Percentiles rank a stretch among this genome's conserved stretches.
Evolutionary conservation across 345 rosid species (phyloP).

Genomic region (Odontarrhena argentea): DNA sequence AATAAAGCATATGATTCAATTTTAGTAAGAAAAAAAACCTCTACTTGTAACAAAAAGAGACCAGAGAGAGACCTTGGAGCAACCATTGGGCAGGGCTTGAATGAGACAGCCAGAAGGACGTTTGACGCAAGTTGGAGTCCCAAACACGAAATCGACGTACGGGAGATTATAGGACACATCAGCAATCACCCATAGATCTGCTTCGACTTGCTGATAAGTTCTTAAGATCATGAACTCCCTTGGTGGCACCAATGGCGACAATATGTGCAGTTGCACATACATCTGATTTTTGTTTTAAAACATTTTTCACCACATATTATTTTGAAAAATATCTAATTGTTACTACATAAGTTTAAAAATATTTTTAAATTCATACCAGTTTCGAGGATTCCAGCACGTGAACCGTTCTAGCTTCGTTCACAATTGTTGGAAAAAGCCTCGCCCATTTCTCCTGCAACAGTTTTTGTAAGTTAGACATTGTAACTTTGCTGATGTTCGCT

Average conservation of each 20-base stretch:
- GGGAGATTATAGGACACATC: slow-evolving; percentile 59
- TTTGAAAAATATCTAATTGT: not conserved
- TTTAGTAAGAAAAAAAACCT: no score
- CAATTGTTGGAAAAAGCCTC: slow-evolving; percentile 67
- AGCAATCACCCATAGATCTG: slow-evolving; percentile 58
- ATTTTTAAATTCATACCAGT: slow-evolving; percentile 48
- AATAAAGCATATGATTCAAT: no score
- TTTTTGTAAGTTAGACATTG: not conserved
- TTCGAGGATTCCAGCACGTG: slow-evolving; percentile 53
- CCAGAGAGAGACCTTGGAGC: slow-evolving; percentile 49
- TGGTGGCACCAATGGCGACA: slow-evolving; percentile 73
- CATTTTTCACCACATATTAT: not conserved
- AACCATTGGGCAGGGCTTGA: slow-evolving; percentile 58
- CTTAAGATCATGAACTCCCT: slow-evolving; percentile 71
- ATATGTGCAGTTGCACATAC: slow-evolving; percentile 64
- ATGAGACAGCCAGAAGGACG: slow-evolving; percentile 89
- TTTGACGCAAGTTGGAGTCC: slow-evolving; percentile 47
- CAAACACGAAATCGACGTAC: slow-evolving; percentile 20
- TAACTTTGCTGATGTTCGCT: not conserved
- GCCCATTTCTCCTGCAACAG: slow-evolving; percentile 62
- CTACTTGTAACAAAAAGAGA: not conserved
- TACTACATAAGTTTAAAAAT: not conserved
- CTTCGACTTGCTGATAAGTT: slow-evolving; percentile 55
- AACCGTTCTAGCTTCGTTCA: slow-evolving; percentile 55
- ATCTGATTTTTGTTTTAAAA: slow-evolving; percentile 44